Evolutionary conservation across 176 grass and related monocot genomes (phyloP), one percentile per base, ranked within the genome.

Genomic region (Oryza glumipatula): DNA sequence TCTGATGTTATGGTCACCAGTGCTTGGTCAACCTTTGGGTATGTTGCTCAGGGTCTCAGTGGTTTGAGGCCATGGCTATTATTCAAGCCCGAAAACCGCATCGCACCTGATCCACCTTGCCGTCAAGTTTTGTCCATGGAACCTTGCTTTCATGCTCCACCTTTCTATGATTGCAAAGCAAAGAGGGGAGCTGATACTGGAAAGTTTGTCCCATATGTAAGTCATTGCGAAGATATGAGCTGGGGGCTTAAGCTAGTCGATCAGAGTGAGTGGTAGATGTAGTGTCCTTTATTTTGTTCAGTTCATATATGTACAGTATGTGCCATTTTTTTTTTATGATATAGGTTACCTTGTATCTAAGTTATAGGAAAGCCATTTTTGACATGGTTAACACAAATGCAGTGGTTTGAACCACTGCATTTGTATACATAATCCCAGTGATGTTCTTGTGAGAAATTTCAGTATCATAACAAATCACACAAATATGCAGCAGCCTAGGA

Each of bases 21-120:
- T 48, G 91, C 89, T 38, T 99, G 93, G 93, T 99, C 96, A 73
- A 99, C 96, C 61, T 96, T 99, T 66, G 96, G 93, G 30, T 99
- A 96, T 36, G 96, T 99, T 36, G 93, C 96, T 4, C 91, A 94
- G 81, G 93, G 96, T 41, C 86, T 99, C 35, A 87, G 93, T 77
- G 96, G 89, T 77, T 73, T 92, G 63, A 95, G 82, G 87, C 84
- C 93, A 33, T 99, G 96, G 96, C 88, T 96, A 80, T 65, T 96
- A 91, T 89, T 92, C 67, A 92, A 71, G 81, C 91, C 96, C 3
- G 76, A 83, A 33, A 96, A 96, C n/a, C 86, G 19, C 51, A 98
- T 93, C 14, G 73, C 68, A 8, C 95, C 93, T 4, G 68, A 94
- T 71, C 91, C 93, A 9, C 85, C 93, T 56, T 96, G 96, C 75